phyloP scores from a whole-genome alignment of 805 yeast species.

The Candida fluviatilis region DNA sequence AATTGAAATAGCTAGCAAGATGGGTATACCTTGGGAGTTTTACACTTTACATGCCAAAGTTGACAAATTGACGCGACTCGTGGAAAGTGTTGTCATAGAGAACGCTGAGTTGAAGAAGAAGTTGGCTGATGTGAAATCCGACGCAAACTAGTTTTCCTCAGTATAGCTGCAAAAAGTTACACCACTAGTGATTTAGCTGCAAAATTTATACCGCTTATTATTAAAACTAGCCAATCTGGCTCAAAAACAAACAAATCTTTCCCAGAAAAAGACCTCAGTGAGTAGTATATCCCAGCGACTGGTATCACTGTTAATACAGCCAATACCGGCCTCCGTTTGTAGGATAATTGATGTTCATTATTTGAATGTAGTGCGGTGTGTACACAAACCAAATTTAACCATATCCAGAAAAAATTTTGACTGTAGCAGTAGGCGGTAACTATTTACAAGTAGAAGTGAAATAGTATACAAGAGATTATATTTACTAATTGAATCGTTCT shows the following conservation, averaged over 20 bases:
- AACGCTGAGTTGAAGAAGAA: slow-evolving; percentile 24
- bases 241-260: too few species aligned
- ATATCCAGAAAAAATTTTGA: neutral
- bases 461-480: neutral
- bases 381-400: neutral
- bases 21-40: slow-evolving; percentile 63
- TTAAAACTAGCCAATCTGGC: too few species aligned
- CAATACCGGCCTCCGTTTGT: too few species aligned
- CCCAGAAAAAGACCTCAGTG: too few species aligned
- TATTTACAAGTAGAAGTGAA: neutral
- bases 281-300: too few species aligned
- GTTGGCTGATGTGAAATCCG: slow-evolving; percentile 4
- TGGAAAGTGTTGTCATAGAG: slow-evolving; percentile 34
- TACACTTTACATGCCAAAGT: slow-evolving; percentile 52
- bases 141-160: neutral
- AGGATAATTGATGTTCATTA: too few species aligned
- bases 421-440: neutral
- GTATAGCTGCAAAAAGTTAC: too few species aligned
- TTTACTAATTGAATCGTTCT: neutral
- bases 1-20: slow-evolving; percentile 47
- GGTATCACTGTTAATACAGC: too few species aligned
- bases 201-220: too few species aligned
- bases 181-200: too few species aligned
- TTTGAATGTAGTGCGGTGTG: neutral
- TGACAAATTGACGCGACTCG: slow-evolving; percentile 40